phyloP scores from a whole-genome alignment of 441 rosid genomes.

The Eutrema salsugineum region DNA sequence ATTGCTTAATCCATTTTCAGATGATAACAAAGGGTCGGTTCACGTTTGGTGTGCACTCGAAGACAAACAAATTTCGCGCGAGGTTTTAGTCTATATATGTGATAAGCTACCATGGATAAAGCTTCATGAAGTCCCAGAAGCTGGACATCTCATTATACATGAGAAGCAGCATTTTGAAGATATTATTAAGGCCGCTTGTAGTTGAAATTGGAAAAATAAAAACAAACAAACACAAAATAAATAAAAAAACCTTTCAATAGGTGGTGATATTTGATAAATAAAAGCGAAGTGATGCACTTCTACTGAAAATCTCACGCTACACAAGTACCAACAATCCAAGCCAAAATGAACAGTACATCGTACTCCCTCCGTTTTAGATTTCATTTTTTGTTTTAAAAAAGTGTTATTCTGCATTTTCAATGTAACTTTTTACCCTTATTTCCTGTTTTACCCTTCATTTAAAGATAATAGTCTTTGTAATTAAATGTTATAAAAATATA shows the following conservation, averaged over 20 bases:
- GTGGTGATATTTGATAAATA: not conserved
- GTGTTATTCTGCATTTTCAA: no score
- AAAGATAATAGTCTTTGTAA: no score
- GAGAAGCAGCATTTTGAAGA: constrained; percentile 27
- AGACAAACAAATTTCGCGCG: constrained; percentile 44
- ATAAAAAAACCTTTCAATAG: not conserved
- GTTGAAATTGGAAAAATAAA: constrained; percentile 20
- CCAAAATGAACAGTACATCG: no score
- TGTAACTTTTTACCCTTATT: no score
- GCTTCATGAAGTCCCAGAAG: constrained; percentile 47
- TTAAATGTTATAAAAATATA: no score
- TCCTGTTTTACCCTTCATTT: no score
- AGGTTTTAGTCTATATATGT: constrained; percentile 37
- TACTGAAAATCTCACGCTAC: constrained; percentile 1
- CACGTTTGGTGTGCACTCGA: constrained; percentile 61
- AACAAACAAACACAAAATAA: not conserved
- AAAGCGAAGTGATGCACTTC: not conserved
- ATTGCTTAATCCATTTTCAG: constrained; percentile 48
- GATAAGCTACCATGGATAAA: constrained; percentile 55
- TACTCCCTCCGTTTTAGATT: no score
- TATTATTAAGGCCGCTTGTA: constrained; percentile 41
- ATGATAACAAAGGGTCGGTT: constrained; percentile 39
- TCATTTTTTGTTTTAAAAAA: no score
- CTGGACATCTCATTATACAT: constrained; percentile 44
- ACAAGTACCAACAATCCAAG: not conserved